Evolutionary conservation across 1,284 basidiomycete species (phyloP), one percentile per base, ranked within the genome.

Genomic region (Sanghuangporus baumii): DNA sequence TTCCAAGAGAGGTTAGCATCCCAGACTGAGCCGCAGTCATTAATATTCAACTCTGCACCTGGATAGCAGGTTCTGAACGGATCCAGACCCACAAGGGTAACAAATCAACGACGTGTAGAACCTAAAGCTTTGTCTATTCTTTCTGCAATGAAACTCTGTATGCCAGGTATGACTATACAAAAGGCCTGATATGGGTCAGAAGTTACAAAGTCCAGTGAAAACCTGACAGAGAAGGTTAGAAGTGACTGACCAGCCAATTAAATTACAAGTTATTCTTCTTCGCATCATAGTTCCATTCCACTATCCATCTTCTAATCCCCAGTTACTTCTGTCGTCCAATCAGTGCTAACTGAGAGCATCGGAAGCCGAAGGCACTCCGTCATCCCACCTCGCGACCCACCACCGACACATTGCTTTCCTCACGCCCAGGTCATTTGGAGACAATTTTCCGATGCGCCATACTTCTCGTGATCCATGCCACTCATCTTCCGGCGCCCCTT

Each of bases 401-500:
- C 69, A 67, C 16, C 67, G 59, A 34, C 69, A 69, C 60, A 69
- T 69, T 12, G 50, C 60, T 57, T 69, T 70, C 34, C 69, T 52
- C 2, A 61, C 62, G 11, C 64, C 64, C 23, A 71, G 63, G 11
- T 64, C 62, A 34, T 66, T 59, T 18, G 20, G 16, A 54, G 43
- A 36, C 14, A 65, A 47, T 20, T 48, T 57, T 20, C 40, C 59
- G 12, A 16, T 43, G 6, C 62, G 34, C 62, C 64, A 65, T 12
- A 60, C 54, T 37, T 60, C 64, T 52, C 41, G 48, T 36, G 51
- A 38, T 16, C 67, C 69, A 6, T 41, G 47, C 69, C 69, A 68
- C 16, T 58, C 46, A 16, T 66, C 66, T 36, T 68, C 66, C 36
- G 64, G 34, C 2, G 43, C 58, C 12, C 69, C 65, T 63, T 87